Evolutionary conservation across 176 grass and related monocot species (phyloP), one percentile per base, ranked within the genome.

Genomic region (Calamus simplicifolius): DNA sequence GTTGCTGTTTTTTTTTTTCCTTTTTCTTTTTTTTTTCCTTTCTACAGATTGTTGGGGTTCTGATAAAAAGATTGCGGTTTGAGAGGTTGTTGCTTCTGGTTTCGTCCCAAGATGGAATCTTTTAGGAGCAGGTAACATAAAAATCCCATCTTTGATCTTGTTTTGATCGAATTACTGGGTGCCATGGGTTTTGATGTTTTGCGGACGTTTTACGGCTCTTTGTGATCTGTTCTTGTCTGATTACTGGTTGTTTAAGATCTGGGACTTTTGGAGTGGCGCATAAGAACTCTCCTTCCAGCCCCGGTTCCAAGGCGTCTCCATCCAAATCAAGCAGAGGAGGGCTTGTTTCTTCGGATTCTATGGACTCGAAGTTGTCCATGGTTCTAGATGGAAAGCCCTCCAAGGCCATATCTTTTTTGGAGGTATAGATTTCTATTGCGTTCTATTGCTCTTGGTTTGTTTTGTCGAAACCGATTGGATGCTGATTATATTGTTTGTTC

Each of bases 81-180:
- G 25, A 52, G 50, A 51, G 16, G 49, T 6, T 14, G 18, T 30
- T 49, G 31, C 23, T 27, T 49, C 25, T 51, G 50, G 21, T 31
- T 49, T 62, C 25, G 21, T 74, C 27, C 27, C 30, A 69, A 77
- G 61, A 92, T 92, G 87, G 70, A 82, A 58, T 78, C 93, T 6
- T 88, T 76, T 62, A 82, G 68, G 56, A 85, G 76, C 59, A 82
- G 81, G 79, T 92, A 72, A 26, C 30, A n/a, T 64, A 67, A 35
- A 54, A 51, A 30, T 19, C 16, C 13, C 27, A 19, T 1, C 50
- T 67, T 55, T 56, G 16, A 12, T 16, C 50, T 7, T 54, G 50
- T 52, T 31, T 66, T 12, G 7, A 43, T 59, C 23, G 14, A 59
- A 27, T 48, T 78, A 13, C 8, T 13, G 51, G 25, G 75, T n/a